phyloP scores from a whole-genome alignment of 306 rosid species.

The Cucumis melo region DNA sequence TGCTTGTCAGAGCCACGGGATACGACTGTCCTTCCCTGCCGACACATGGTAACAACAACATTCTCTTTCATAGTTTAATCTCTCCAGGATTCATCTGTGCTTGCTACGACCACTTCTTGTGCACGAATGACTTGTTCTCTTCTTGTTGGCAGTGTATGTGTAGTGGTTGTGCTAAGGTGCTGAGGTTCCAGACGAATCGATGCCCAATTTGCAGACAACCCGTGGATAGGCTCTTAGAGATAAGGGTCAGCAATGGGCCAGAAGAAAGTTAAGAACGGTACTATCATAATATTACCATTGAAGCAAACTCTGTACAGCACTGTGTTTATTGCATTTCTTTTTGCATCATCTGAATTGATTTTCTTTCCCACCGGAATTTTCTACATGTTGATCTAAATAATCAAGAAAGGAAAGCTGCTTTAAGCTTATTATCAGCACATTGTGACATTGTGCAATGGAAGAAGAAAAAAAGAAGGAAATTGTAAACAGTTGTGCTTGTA shows the following conservation, averaged over 20 bases:
- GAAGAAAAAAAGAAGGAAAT: slow-evolving; percentile 18
- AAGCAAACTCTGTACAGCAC: slow-evolving; percentile 29
- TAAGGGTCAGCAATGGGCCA: slow-evolving; percentile 48
- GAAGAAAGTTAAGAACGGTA: slow-evolving; percentile 23
- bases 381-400: slow-evolving; percentile 1
- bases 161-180: slow-evolving; percentile 78
- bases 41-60: slow-evolving; percentile 80
- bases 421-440: not conserved
- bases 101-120: not conserved
- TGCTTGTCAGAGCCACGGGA: slow-evolving; percentile 95
- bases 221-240: slow-evolving; percentile 93
- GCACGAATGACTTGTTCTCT: slow-evolving; percentile 1
- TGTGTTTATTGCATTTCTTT: slow-evolving; percentile 7
- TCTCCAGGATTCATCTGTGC: not conserved
- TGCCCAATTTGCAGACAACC: slow-evolving; percentile 99
- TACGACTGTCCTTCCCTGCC: slow-evolving; percentile 93
- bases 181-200: slow-evolving; percentile 75
- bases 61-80: not conserved
- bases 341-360: slow-evolving; percentile 1
- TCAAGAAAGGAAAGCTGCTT: not conserved
- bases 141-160: slow-evolving; percentile 76
- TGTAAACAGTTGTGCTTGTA: not conserved
- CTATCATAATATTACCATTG: not conserved
- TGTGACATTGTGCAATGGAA: not conserved
- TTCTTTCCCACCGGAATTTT: not conserved